Conservation (phyloP, 495 filamentous ascomycete genomes). For the Penicillium steckii region DNA sequence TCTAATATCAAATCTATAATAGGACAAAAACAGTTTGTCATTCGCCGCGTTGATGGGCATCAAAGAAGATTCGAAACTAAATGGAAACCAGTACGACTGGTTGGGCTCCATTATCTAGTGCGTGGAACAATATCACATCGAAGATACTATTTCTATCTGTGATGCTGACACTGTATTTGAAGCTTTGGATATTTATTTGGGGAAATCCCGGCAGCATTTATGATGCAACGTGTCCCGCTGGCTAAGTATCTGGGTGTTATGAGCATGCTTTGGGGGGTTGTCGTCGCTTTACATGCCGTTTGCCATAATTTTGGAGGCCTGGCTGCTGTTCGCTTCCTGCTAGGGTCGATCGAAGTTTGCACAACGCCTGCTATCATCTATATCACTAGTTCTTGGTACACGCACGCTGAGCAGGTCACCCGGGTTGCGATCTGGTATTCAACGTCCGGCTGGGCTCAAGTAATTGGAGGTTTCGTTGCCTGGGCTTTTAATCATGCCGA, state of each 20-base stretch:
- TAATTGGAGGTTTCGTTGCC: conserved; percentile 23
- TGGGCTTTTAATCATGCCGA: conserved; percentile 19
- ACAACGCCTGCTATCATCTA: too few relatives aligned
- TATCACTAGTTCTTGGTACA: conserved; percentile 3
- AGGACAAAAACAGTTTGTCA: conserved; percentile 1
- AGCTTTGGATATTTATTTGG: too few relatives aligned
- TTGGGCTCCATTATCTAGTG: too few relatives aligned
- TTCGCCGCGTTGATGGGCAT: neutral
- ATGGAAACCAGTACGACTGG: neutral
- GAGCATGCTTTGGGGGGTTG: neutral
- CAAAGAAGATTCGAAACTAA: neutral
- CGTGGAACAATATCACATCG: too few relatives aligned
- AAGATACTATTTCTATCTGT: too few relatives aligned
- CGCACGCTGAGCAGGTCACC: conserved; percentile 3
- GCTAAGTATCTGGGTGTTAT: neutral
- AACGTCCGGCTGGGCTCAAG: conserved; percentile 15
- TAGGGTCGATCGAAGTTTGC: too few relatives aligned
- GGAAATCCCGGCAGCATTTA: neutral
- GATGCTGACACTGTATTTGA: too few relatives aligned
- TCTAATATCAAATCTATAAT: too few relatives aligned
- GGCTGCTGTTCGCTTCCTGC: neutral
- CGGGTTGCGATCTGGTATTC: conserved; percentile 20
- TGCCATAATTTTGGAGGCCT: neutral
- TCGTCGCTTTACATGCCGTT: neutral
- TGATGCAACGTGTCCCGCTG: neutral